Evolutionary conservation across 129 eudicot species (phyloP).

Genomic region (Arctium minus): DNA sequence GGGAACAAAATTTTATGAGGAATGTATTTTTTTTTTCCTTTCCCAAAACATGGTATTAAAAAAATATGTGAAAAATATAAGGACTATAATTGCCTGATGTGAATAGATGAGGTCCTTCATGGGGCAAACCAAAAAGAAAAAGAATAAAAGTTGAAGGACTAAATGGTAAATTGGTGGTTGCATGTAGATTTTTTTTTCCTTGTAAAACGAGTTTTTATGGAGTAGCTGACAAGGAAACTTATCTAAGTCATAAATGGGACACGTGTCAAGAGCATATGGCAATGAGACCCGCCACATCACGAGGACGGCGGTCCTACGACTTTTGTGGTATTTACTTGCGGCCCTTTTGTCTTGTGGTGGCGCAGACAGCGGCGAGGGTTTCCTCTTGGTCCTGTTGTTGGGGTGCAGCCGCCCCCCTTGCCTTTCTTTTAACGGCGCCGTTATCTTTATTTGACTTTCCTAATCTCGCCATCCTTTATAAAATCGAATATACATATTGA

Average conservation of each 20-base stretch:
- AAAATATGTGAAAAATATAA: neutral
- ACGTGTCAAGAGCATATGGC: conserved; percentile 14
- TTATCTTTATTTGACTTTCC: neutral
- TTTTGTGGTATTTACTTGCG: neutral
- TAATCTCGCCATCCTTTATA: too few relatives aligned
- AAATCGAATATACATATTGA: too few relatives aligned
- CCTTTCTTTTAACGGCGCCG: conserved; percentile 25
- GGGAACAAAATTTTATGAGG: too few relatives aligned
- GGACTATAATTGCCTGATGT: neutral
- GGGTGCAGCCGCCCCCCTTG: conserved; percentile 11
- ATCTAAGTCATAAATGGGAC: conserved; percentile 6
- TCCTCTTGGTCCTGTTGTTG: conserved; percentile 18
- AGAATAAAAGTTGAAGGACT: neutral
- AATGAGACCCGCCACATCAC: conserved; percentile 1
- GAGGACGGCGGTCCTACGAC: conserved; percentile 33
- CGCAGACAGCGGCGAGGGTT: conserved; percentile 33
- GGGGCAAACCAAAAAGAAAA: neutral
- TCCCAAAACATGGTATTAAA: neutral
- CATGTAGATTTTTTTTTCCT: neutral
- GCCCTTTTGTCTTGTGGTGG: conserved; percentile 11
- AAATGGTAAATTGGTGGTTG: neutral
- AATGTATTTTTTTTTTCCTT: too few relatives aligned
- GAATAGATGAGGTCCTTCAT: neutral
- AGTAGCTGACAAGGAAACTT: conserved; percentile 25
- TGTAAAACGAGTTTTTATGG: conserved; percentile 4